Evolutionary conservation across 1,139 yeast genomes (phyloP), one percentile per base, ranked within the genome.

Genomic region (Yamadazyma epiphylla): DNA sequence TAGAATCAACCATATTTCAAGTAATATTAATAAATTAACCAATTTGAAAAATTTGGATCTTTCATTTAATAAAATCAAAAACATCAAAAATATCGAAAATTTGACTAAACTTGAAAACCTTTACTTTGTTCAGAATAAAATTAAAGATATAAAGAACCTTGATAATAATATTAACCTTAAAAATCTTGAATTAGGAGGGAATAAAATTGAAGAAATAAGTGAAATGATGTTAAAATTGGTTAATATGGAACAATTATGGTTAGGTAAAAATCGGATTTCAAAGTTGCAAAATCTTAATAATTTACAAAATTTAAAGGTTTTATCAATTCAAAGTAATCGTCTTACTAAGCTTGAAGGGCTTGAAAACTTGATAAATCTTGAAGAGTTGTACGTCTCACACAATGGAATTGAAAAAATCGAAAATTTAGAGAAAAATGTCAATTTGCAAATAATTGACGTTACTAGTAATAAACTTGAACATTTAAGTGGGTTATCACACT

Each of bases 141-240:
- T 94, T 28, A 59, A 73, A 17, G 80, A 74, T 36, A 87, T 94
- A 41, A 79, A 77, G 39, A 80, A 81, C 43, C 48, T 94, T 30
- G 77, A 73, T 9, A 65, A 70, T 2, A 64, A 89, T 36, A 59
- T 57, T 1, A 65, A 74, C n/a, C 56, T 91, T 43, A 73, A 63
- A 31, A 85, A 83, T 45, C 64, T 91, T 37, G 99, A 94, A 54
- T 64, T 94, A 25, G 99, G 98, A 7, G 98, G 97, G 19, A 94
- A 94, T 58, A 72, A 78, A 41, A 76, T 94, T 32, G 74, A 75
- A 29, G 60, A 60, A 32, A 82, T 94, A 33, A 69, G 66, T 23
- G 79, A 79, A 39, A 72, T 71, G 29, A 55, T 89, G 46, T 71
- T 70, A 11, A 47, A 51, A 2, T 60, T 86, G 35, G 58, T 57